These are phyloP conservation scores for Debaryomyces udenii DNA, from an alignment of 1,139 yeast species.

Conservation along the genomic window DNA sequence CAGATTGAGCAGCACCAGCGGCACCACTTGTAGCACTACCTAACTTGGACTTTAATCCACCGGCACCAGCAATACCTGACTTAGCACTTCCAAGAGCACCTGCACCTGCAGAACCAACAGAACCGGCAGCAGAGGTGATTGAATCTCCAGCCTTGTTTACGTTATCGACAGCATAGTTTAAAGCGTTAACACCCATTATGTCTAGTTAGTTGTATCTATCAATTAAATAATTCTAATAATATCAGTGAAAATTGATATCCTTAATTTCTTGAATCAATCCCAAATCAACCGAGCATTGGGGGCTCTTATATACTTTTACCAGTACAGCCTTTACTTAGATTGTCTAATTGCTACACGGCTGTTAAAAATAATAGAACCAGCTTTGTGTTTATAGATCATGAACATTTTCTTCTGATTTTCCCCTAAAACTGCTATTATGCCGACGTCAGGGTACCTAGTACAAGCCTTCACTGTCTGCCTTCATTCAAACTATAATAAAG, in stretches of 20 bases:
- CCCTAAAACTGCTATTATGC: conserved; percentile 7
- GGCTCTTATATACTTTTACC: conserved; percentile 7
- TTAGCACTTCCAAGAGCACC: conserved; percentile 8
- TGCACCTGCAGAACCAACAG: conserved; percentile 13
- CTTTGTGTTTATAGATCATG: conserved; percentile 9
- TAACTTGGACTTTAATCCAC: background rate
- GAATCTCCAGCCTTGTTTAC: conserved; percentile 16
- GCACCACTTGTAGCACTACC: background rate
- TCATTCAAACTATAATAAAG: background rate
- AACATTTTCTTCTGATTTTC: conserved; percentile 3
- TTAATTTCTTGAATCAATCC: background rate
- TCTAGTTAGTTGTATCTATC: conserved; percentile 6
- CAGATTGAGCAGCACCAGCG: conserved; percentile 12
- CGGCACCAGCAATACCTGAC: conserved; percentile 12
- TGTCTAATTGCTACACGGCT: conserved; percentile 6
- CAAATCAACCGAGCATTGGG: background rate
- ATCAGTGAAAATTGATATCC: conserved; percentile 2
- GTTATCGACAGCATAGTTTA: conserved; percentile 21
- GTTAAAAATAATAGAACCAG: conserved; percentile 6
- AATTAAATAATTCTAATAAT: conserved; percentile 3
- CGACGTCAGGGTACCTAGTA: conserved; percentile 8
- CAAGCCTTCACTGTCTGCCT: background rate
- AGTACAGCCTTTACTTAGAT: conserved; percentile 2
- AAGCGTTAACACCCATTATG: conserved; percentile 25
- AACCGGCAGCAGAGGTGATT: conserved; percentile 14